A percentile compares a stretch with the other conserved stretches of the same genome.
Evolutionary conservation across 2,329 filamentous ascomycete genomes (phyloP).

Genomic region (Fusarium penzigii): DNA sequence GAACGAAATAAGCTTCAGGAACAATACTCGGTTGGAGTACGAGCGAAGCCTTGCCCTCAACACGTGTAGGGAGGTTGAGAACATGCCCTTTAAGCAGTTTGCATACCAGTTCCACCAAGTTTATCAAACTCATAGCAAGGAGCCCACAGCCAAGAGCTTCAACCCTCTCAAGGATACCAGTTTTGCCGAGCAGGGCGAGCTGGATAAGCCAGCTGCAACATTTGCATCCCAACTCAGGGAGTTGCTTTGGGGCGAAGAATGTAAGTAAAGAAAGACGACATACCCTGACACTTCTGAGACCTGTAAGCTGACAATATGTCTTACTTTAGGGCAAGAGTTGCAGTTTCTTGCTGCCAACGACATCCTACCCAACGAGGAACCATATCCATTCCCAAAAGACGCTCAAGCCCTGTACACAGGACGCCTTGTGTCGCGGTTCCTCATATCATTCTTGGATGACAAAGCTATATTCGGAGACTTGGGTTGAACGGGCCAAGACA

Average conservation of each 20-base stretch:
- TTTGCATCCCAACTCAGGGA: constrained; percentile 48
- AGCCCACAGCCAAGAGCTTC: constrained; percentile 51
- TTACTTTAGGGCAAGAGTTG: constrained; percentile 36
- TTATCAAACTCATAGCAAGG: constrained; percentile 57
- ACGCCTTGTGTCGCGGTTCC: constrained; percentile 53
- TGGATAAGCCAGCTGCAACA: constrained; percentile 47
- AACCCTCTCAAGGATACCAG: constrained; percentile 54
- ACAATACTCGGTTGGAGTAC: constrained; percentile 38
- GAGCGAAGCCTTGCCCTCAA: constrained; percentile 46
- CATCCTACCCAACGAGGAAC: constrained; percentile 46
- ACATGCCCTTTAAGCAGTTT: constrained; percentile 61
- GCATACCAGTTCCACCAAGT: constrained; percentile 61
- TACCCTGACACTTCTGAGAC: constrained; percentile 11
- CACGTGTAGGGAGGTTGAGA: constrained; percentile 54
- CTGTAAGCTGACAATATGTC: constrained; percentile 19
- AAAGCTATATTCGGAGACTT: constrained; percentile 46
- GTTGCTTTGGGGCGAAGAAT: constrained; percentile 44
- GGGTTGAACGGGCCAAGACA: constrained; percentile 22
- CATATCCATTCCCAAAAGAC: constrained; percentile 49
- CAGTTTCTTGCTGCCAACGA: constrained; percentile 48
- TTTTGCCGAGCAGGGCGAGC: constrained; percentile 43
- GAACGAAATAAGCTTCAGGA: constrained; percentile 50
- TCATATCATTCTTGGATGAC: constrained; percentile 56
- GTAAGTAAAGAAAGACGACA: constrained; percentile 38
- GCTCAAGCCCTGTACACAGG: constrained; percentile 54